A percentile compares a stretch with the other conserved stretches of the same genome.
phyloP scores from a whole-genome alignment of 495 filamentous ascomycete genomes.

The Aspergillus bertholletiae region DNA sequence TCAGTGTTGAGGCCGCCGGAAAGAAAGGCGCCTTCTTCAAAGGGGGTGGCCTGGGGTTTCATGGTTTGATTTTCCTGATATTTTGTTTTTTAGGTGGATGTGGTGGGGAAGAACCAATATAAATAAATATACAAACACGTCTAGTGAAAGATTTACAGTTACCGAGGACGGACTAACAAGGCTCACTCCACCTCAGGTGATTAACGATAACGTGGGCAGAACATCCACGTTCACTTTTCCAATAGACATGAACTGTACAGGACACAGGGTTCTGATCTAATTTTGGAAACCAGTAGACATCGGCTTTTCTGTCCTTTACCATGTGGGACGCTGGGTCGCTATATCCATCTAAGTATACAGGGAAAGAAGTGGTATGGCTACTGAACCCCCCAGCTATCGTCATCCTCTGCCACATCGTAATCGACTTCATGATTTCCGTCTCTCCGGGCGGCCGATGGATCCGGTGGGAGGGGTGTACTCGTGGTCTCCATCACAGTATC shows the following conservation, averaged over 20 bases:
- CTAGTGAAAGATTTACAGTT: no score
- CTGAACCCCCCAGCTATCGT: conserved; percentile 41
- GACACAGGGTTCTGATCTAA: no score
- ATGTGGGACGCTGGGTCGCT: neutral
- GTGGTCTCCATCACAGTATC: conserved; percentile 39
- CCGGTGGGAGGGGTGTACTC: conserved; percentile 9
- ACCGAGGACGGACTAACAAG: no score
- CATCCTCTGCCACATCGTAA: conserved; percentile 51
- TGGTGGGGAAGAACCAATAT: neutral
- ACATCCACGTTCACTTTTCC: no score
- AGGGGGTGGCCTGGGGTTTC: neutral
- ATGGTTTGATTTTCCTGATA: neutral
- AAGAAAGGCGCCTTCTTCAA: conserved; percentile 21
- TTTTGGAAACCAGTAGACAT: neutral
- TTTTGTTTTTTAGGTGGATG: neutral
- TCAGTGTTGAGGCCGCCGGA: conserved; percentile 26
- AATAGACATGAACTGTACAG: neutral
- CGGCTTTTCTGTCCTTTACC: neutral
- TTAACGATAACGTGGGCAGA: no score
- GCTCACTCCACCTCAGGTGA: no score
- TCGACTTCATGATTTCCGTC: conserved; percentile 38
- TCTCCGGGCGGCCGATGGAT: conserved; percentile 18
- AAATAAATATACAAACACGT: no score
- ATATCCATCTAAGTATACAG: neutral
- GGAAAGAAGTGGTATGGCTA: neutral